Conservation (phyloP, 106 monocot species). For the Dactylorhiza incarnata region DNA sequence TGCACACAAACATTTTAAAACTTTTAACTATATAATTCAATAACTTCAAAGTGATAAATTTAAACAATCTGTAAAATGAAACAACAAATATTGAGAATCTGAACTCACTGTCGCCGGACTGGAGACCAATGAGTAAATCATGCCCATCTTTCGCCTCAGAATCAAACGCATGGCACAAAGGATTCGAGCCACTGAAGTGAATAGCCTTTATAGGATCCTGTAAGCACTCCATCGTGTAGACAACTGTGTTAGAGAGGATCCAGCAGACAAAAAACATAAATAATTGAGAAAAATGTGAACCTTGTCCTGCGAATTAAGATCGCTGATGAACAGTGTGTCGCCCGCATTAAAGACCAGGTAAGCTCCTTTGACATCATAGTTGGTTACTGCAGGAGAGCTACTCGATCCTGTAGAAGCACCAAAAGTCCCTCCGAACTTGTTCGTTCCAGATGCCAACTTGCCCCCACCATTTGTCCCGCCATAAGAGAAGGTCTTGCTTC, state of each 20-base stretch:
- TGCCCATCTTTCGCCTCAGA: conserved; percentile 89
- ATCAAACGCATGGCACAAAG: conserved; percentile 84
- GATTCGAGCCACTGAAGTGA: conserved; percentile 77
- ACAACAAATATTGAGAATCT: neutral
- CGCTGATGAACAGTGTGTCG: conserved; percentile 78
- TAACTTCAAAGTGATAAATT: neutral
- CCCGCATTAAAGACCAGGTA: conserved; percentile 87
- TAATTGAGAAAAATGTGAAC: conserved; percentile 21
- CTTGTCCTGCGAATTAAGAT: conserved; percentile 93
- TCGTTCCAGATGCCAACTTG: conserved; percentile 42
- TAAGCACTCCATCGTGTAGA: neutral
- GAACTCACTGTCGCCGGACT: conserved; percentile 84
- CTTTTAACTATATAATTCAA: neutral
- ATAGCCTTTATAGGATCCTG: conserved; percentile 93
- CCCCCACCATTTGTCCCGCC: conserved; percentile 47
- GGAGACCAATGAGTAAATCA: conserved; percentile 89
- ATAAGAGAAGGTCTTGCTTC: conserved; percentile 43
- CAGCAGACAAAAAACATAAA: conserved; percentile 6
- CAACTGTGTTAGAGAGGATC: neutral
- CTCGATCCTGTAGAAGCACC: conserved; percentile 27
- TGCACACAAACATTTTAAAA: conserved; percentile 1
- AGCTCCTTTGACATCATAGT: conserved; percentile 80
- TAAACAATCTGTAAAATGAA: neutral
- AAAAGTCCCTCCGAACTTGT: conserved; percentile 45
- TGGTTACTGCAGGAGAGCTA: conserved; percentile 25